Evolutionary conservation across 257 asterid species (phyloP).

Genomic region (Euphrasia confusa): DNA sequence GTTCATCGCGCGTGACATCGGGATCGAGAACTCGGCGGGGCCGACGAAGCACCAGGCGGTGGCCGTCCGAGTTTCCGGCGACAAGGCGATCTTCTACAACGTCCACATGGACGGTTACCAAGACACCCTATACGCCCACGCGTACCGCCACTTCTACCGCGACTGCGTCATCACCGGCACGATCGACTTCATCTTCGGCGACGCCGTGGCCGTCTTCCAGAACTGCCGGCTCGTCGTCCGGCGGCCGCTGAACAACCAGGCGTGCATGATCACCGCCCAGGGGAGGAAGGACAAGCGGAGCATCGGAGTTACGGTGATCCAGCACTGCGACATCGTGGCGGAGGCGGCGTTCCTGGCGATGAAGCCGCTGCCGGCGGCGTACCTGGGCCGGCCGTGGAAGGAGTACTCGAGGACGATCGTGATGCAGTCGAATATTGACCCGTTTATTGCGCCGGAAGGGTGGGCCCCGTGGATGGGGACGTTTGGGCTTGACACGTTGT

Average conservation of each 20-base stretch:
- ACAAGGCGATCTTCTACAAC: slow-evolving; percentile 47
- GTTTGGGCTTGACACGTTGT: slow-evolving; percentile 46
- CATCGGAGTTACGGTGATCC: slow-evolving; percentile 47
- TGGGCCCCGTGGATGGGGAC: slow-evolving; percentile 78
- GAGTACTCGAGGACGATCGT: slow-evolving; percentile 61
- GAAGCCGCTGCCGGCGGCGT: slow-evolving; percentile 30
- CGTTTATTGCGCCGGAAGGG: slow-evolving; percentile 54
- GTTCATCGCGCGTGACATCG: slow-evolving; percentile 66
- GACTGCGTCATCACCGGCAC: slow-evolving; percentile 69
- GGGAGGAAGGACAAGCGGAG: slow-evolving; percentile 60
- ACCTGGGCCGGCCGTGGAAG: slow-evolving; percentile 87
- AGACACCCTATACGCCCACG: slow-evolving; percentile 72
- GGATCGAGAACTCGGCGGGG: slow-evolving; percentile 76
- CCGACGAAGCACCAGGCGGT: slow-evolving; percentile 59
- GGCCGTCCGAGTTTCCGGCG: slow-evolving; percentile 73
- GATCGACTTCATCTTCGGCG: slow-evolving; percentile 77
- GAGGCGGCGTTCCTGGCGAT: slow-evolving; percentile 35
- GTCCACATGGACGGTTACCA: slow-evolving; percentile 67
- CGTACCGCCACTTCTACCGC: slow-evolving; percentile 67
- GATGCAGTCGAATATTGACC: slow-evolving; percentile 56
- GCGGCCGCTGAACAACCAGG: slow-evolving; percentile 58
- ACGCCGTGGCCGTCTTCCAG: slow-evolving; percentile 61
- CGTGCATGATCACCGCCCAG: slow-evolving; percentile 86
- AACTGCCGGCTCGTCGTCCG: slow-evolving; percentile 55
- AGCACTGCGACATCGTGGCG: slow-evolving; percentile 40